phyloP scores from a whole-genome alignment of 2,329 filamentous ascomycete genomes.

The Hypoxylon sp. region DNA sequence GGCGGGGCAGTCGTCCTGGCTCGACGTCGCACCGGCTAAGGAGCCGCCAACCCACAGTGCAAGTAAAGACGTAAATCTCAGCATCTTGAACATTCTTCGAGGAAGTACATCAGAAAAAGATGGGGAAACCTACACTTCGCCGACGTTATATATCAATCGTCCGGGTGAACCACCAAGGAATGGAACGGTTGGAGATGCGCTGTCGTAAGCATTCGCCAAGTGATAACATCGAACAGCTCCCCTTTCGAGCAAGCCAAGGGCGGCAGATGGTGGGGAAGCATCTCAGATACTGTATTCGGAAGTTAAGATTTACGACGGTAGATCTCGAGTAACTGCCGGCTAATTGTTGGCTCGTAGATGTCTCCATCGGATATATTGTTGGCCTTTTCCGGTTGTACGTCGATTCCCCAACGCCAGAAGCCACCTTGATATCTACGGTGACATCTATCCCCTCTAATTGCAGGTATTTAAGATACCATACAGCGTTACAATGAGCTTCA shows the following conservation, averaged over 20 bases:
- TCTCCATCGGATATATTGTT: slow-evolving; percentile 3
- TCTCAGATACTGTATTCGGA: slow-evolving; percentile 30
- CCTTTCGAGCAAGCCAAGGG: slow-evolving; percentile 37
- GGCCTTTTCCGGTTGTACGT: background rate
- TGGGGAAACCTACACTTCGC: background rate
- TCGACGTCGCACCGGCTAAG: slow-evolving; percentile 17
- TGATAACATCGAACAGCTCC: slow-evolving; percentile 26
- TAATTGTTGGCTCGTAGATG: slow-evolving; percentile 27
- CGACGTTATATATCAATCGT: background rate
- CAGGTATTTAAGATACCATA: background rate
- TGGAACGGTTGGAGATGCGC: background rate
- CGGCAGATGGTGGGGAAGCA: slow-evolving; percentile 24
- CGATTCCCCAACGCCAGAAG: background rate
- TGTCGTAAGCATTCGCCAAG: slow-evolving; percentile 28
- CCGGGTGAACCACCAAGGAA: background rate
- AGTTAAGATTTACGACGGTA: slow-evolving; percentile 26
- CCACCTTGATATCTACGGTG: background rate
- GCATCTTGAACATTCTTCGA: slow-evolving; percentile 39
- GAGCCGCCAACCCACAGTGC: slow-evolving; percentile 43
- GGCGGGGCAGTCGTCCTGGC: slow-evolving; percentile 42
- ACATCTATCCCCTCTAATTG: background rate
- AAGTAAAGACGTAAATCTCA: slow-evolving; percentile 36
- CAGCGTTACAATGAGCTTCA: background rate
- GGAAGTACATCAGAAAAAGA: background rate
- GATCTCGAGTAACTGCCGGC: slow-evolving; percentile 24